Evolutionary conservation across 1,284 basidiomycete species (phyloP), one percentile per base, ranked within the genome.

Genomic region (Apiotrichum akiyoshidainum): DNA sequence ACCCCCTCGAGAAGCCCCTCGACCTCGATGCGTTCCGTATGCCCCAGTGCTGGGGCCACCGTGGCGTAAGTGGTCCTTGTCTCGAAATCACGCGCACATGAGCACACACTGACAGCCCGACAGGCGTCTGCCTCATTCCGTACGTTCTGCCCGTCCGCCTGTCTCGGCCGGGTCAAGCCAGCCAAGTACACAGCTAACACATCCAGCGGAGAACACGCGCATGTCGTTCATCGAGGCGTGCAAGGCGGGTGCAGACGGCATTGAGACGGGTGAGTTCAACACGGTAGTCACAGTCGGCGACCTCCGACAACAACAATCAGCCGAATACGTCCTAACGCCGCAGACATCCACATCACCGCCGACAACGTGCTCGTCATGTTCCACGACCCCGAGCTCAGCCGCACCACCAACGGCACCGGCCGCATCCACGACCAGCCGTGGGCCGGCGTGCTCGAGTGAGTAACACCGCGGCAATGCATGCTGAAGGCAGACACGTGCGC

Each of bases 351-450:
- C 78, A 88, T 97, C 73, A 94, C 94, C 52, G 79, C 83, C 65
- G 95, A 98, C 80, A 83, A 87, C 69, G 86, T 92, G 51, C 88
- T 98, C 50, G 79, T 98, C 62, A 93, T 98, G 90, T 96, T 95
- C 79, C 93, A 97, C 76, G 94, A 98, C 78, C 89, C 91, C 13
- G 85, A 74, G 40, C 68, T 84, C 12, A 79, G 79, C 52, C 75
- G 83, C 21, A 85, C 83, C 19, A 85, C 84, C 37, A 73, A 83
- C 65, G 82, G 83, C 22, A 75, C 74, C 14, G 84, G 83, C 31
- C 70, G 78, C 22, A 82, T 84, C 63, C 73, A 80, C 46, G 73
- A 80, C 48, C 78, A 79, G 60, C 72, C 74, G 7, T 84, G 82
- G 78, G 31, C 50, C 17, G 78, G 74, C 13, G 71, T 72, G 0